Percentiles rank a stretch among this genome's conserved stretches.
Conservation (phyloP, 2,329 filamentous ascomycete species). For the Neopestalotiopsis rosae region DNA sequence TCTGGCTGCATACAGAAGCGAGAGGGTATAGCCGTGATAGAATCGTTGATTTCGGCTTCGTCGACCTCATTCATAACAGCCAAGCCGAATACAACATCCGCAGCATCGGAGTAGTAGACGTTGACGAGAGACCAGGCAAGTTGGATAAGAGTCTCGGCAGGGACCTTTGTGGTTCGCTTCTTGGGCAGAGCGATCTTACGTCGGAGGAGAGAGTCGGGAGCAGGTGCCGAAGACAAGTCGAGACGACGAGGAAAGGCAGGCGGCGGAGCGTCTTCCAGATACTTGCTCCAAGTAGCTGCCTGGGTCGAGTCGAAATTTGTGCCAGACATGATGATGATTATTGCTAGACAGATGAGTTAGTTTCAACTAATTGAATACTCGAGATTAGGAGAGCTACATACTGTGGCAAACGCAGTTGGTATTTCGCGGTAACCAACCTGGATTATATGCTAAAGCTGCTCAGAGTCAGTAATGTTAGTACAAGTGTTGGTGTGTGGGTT, state of each 20-base stretch:
- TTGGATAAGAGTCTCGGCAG: conserved; percentile 5
- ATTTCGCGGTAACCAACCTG: background rate
- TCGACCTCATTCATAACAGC: conserved; percentile 10
- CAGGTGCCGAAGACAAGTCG: background rate
- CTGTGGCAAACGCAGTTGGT: background rate
- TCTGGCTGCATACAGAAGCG: conserved; percentile 12
- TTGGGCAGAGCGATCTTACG: conserved; percentile 8
- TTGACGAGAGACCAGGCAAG: conserved; percentile 18
- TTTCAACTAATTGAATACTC: background rate
- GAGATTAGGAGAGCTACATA: background rate
- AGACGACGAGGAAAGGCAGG: background rate
- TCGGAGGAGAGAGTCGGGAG: background rate
- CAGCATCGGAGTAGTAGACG: conserved; percentile 18
- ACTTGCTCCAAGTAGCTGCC: conserved; percentile 5
- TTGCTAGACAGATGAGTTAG: background rate
- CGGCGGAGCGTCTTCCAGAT: conserved; percentile 7
- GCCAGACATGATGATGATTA: background rate
- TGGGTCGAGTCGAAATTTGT: background rate
- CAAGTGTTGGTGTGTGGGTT: background rate
- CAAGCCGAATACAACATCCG: conserved; percentile 16
- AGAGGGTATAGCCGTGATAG: background rate
- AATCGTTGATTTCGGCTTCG: conserved; percentile 3
- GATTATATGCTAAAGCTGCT: background rate
- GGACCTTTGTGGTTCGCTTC: conserved; percentile 5
- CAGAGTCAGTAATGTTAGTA: background rate